Percentiles rank a stretch among this genome's conserved stretches.
Conservation (phyloP, 2,329 filamentous ascomycete species). For the Colletotrichum orchidophilum region DNA sequence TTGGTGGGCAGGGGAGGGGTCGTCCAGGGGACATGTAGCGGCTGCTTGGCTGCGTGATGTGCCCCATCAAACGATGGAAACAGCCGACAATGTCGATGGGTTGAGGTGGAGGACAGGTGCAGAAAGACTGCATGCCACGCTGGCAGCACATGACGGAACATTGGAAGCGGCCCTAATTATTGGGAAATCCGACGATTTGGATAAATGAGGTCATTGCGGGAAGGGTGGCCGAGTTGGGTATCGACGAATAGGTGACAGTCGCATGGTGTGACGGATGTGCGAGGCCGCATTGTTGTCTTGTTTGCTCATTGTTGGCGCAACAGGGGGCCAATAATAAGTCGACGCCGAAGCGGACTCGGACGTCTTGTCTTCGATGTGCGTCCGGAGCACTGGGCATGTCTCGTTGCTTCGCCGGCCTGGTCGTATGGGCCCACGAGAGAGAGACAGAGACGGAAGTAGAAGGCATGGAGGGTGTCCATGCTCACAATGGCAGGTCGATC, state of each 20-base stretch:
- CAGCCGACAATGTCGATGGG: constrained; percentile 29
- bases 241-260: constrained; percentile 13
- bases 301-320: constrained; percentile 17
- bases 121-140: constrained; percentile 35
- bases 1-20: constrained; percentile 7
- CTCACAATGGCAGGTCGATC: constrained; percentile 11
- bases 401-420: constrained; percentile 10
- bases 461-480: constrained; percentile 2
- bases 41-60: constrained; percentile 30
- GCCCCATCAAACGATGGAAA: constrained; percentile 29
- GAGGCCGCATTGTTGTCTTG: constrained; percentile 19
- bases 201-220: constrained; percentile 33
- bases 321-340: not conserved
- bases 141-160: constrained; percentile 32
- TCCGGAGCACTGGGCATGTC: not conserved
- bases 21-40: constrained; percentile 4
- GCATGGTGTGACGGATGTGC: constrained; percentile 1
- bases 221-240: constrained; percentile 20
- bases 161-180: constrained; percentile 1
- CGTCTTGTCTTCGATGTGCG: not conserved
- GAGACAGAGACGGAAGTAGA: not conserved
- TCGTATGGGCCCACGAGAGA: constrained; percentile 16
- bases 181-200: constrained; percentile 32
- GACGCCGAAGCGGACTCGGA: not conserved
- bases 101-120: constrained; percentile 27